A percentile compares a stretch with the other conserved stretches of the same genome.
Conservation (phyloP, 2,329 filamentous ascomycete genomes). For the Zasmidium cellare region DNA sequence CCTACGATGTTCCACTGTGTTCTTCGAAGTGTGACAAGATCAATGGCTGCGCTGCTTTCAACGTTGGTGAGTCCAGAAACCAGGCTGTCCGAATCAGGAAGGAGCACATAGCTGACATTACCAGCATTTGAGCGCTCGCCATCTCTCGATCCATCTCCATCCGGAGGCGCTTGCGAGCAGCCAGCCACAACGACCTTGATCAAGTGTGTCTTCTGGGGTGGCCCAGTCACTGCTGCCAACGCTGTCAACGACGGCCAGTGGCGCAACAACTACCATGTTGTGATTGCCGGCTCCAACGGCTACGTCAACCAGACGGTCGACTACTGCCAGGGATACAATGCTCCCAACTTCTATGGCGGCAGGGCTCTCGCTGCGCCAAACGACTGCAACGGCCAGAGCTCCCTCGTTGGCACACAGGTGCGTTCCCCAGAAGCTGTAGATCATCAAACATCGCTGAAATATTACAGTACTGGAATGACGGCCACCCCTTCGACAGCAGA, state of each 20-base stretch:
- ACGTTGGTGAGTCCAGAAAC: not conserved
- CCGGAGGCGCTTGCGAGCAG: constrained; percentile 13
- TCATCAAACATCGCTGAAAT: too few species aligned
- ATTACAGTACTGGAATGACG: constrained; percentile 26
- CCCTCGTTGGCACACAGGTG: constrained; percentile 25
- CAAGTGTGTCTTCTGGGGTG: constrained; percentile 32
- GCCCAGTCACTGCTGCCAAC: constrained; percentile 24
- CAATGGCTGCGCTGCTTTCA: constrained; percentile 17
- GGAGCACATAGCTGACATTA: not conserved
- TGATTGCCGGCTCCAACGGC: constrained; percentile 11
- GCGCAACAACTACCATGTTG: constrained; percentile 17
- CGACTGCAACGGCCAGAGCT: constrained; percentile 27
- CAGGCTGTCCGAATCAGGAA: not conserved
- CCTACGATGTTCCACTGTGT: constrained; percentile 30
- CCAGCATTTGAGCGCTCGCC: constrained; percentile 11
- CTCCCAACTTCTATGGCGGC: constrained; percentile 19
- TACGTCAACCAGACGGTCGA: constrained; percentile 5
- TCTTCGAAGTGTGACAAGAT: constrained; percentile 23
- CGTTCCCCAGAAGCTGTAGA: too few species aligned
- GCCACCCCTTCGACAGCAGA: constrained; percentile 30
- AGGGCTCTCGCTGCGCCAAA: constrained; percentile 30
- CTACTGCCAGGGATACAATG: constrained; percentile 15
- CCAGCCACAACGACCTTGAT: constrained; percentile 4
- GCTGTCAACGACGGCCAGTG: constrained; percentile 31
- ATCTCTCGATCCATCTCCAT: constrained; percentile 34